phyloP scores from a whole-genome alignment of 371 early-diverging fungal species.

The Mucor ambiguus region DNA sequence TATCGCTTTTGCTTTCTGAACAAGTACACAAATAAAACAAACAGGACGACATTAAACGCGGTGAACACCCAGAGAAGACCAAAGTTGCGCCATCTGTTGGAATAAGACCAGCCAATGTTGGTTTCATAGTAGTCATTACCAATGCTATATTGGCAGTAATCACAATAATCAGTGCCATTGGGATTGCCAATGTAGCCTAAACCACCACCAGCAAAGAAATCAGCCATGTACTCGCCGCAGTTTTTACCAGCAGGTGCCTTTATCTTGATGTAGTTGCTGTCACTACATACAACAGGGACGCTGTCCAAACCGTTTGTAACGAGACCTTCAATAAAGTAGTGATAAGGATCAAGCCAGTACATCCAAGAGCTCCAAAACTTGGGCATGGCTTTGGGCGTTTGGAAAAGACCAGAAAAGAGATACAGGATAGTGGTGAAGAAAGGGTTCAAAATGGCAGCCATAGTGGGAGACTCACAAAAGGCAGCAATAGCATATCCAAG shows the following conservation, averaged over 20 bases:
- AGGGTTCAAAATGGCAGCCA: conserved; percentile 66
- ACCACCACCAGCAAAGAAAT: conserved; percentile 50
- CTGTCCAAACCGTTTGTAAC: conserved; percentile 68
- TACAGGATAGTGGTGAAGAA: conserved; percentile 60
- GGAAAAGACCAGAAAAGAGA: conserved; percentile 66
- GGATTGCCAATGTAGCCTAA: conserved; percentile 62
- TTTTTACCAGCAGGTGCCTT: conserved; percentile 61
- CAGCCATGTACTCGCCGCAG: conserved; percentile 62
- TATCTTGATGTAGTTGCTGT: conserved; percentile 51
- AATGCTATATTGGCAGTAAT: conserved; percentile 63
- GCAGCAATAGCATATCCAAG: conserved; percentile 69
- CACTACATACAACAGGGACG: conserved; percentile 53
- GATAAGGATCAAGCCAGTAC: conserved; percentile 66
- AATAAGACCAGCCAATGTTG: conserved; percentile 60
- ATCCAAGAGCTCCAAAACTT: conserved; percentile 70
- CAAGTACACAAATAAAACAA: conserved; percentile 43
- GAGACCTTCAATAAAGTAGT: conserved; percentile 76
- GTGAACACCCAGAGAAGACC: conserved; percentile 63
- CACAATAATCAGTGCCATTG: conserved; percentile 56
- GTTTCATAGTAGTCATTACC: conserved; percentile 62
- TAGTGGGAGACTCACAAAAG: conserved; percentile 53
- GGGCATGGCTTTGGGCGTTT: conserved; percentile 60
- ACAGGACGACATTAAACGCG: conserved; percentile 54
- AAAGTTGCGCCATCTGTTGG: conserved; percentile 72
- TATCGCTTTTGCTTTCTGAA: conserved; percentile 37